phyloP scores from a whole-genome alignment of 768 basidiomycete species.

The Termitomyces sp. region DNA sequence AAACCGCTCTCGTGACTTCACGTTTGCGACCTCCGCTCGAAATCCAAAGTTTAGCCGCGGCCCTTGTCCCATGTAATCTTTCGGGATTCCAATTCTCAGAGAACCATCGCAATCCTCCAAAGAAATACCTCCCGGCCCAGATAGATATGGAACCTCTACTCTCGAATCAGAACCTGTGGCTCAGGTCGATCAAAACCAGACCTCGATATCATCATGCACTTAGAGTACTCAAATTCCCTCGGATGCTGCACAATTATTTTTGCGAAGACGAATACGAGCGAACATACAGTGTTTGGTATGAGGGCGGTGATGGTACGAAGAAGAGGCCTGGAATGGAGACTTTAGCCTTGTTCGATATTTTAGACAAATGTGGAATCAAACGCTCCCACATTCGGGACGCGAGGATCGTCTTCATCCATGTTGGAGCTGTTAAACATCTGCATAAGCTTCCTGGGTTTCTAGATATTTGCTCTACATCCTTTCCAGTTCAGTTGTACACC shows the following conservation, averaged over 20 bases:
- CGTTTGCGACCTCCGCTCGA: slow-evolving; percentile 39
- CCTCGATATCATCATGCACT: slow-evolving; percentile 37
- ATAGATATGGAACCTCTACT: slow-evolving; percentile 17
- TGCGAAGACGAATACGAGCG: slow-evolving; percentile 24
- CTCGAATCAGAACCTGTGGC: slow-evolving; percentile 17
- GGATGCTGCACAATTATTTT: slow-evolving; percentile 42
- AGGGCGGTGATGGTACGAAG: slow-evolving; percentile 26
- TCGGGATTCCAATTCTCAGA: slow-evolving; percentile 24
- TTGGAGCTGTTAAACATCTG: slow-evolving; percentile 49
- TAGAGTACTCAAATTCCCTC: slow-evolving; percentile 46
- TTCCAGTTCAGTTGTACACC: slow-evolving; percentile 56
- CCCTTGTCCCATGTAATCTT: slow-evolving; percentile 43
- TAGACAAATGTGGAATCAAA: slow-evolving; percentile 41
- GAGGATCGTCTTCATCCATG: slow-evolving; percentile 63
- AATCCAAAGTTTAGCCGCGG: slow-evolving; percentile 34
- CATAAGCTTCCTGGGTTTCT: slow-evolving; percentile 47
- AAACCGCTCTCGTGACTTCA: slow-evolving; percentile 28
- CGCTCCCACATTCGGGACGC: slow-evolving; percentile 34
- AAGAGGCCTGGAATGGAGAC: slow-evolving; percentile 39
- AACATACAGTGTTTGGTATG: slow-evolving; percentile 48
- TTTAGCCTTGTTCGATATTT: slow-evolving; percentile 35
- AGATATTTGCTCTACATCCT: slow-evolving; percentile 39
- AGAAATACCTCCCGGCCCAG: slow-evolving; percentile 6
- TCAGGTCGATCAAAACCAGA: slow-evolving; percentile 19
- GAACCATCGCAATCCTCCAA: slow-evolving; percentile 21